Conservation (phyloP, 768 basidiomycete genomes). For the Lanmaoa pseudosensibilis region DNA sequence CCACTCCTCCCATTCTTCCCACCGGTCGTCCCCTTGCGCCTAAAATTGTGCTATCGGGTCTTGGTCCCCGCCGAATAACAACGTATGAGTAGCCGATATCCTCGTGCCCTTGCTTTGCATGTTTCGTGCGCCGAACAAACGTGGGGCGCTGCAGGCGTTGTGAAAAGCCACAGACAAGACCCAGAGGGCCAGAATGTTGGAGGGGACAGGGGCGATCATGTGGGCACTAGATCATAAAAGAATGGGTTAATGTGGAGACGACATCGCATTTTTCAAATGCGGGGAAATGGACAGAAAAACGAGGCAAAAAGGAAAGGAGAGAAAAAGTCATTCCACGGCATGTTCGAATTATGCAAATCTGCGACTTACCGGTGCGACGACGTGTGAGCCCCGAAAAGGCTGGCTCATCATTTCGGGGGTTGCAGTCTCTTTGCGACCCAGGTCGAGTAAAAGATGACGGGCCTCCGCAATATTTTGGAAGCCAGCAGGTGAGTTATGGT, state of each 20-base stretch:
- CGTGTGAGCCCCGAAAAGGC: slow-evolving; percentile 61
- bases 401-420: slow-evolving; percentile 40
- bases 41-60: slow-evolving; percentile 45
- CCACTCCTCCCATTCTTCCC: slow-evolving; percentile 33
- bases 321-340: not conserved
- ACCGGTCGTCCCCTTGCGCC: slow-evolving; percentile 12
- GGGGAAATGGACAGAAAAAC: slow-evolving; percentile 8
- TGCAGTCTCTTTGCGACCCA: slow-evolving; percentile 60
- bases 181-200: slow-evolving; percentile 49
- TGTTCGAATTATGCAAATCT: not conserved
- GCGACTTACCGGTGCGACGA: slow-evolving; percentile 82
- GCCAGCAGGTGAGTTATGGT: slow-evolving; percentile 73
- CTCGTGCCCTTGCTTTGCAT: slow-evolving; percentile 81
- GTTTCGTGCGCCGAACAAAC: slow-evolving; percentile 87
- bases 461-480: slow-evolving; percentile 81
- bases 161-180: slow-evolving; percentile 75
- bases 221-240: slow-evolving; percentile 62
- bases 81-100: slow-evolving; percentile 89
- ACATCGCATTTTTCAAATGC: slow-evolving; percentile 18
- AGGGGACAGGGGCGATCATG: slow-evolving; percentile 88
- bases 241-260: slow-evolving; percentile 1
- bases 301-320: not conserved
- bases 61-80: slow-evolving; percentile 74
- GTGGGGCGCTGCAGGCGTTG: slow-evolving; percentile 85
- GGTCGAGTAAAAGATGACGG: slow-evolving; percentile 64